These are phyloP conservation scores for Microbotryomycetes sp. DNA, from an alignment of 1,284 basidiomycete species.

Conservation along the genomic window DNA sequence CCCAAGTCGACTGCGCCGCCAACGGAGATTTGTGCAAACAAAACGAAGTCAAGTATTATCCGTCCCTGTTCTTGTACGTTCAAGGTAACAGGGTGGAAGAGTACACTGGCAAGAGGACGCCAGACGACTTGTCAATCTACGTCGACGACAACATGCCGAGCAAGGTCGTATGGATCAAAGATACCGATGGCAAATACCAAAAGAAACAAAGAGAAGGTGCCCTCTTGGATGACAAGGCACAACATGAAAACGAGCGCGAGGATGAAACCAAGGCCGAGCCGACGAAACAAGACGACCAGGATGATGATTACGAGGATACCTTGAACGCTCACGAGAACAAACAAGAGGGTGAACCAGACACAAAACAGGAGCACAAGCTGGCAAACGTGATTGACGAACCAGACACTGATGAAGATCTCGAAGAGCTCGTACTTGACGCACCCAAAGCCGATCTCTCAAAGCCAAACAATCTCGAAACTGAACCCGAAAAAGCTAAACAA, in stretches of 20 bases:
- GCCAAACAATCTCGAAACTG: not conserved
- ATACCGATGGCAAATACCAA: not conserved
- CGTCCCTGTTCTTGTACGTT: constrained; percentile 64
- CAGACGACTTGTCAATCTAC: constrained; percentile 50
- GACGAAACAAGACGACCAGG: not conserved
- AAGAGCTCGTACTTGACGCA: not conserved
- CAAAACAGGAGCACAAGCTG: not conserved
- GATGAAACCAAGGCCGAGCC: not conserved
- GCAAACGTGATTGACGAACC: not conserved
- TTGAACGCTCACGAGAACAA: not conserved
- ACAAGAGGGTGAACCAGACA: not conserved
- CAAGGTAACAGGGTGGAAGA: constrained; percentile 57
- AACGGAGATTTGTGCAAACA: constrained; percentile 73
- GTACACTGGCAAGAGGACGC: constrained; percentile 52
- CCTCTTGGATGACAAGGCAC: constrained; percentile 41
- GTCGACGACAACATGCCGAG: constrained; percentile 44
- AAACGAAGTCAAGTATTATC: constrained; percentile 66
- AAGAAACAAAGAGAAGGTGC: not conserved
- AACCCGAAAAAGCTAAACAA: not conserved
- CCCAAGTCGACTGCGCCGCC: constrained; percentile 76
- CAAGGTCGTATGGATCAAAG: not conserved
- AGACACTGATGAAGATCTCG: not conserved
- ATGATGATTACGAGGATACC: not conserved
- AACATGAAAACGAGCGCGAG: constrained; percentile 41
- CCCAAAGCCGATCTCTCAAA: not conserved